phyloP scores from a whole-genome alignment of 345 rosid genomes.

The Rhodomyrtus tomentosa region DNA sequence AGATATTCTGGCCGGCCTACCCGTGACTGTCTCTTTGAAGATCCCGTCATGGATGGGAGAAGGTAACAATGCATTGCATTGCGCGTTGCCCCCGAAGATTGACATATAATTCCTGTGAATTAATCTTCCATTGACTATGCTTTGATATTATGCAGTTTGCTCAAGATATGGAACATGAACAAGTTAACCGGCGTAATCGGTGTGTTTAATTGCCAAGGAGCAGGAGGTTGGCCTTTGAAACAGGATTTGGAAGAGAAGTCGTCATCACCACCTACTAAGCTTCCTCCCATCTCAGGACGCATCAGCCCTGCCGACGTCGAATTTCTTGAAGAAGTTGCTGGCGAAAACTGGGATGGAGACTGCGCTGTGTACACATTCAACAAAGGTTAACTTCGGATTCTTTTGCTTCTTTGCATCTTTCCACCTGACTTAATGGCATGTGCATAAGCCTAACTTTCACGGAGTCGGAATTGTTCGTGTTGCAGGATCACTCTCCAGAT shows the following conservation, averaged over 20 bases:
- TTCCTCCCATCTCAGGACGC: conserved; percentile 17
- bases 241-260: conserved; percentile 3
- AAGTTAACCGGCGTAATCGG: conserved; percentile 46
- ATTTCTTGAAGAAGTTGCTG: conserved; percentile 34
- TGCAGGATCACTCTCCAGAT: conserved; percentile 22
- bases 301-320: conserved; percentile 33
- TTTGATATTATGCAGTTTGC: conserved; percentile 24
- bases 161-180: conserved; percentile 68
- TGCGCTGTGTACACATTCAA: conserved; percentile 35
- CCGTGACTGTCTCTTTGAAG: conserved; percentile 48
- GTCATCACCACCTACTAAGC: not conserved
- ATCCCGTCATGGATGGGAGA: conserved; percentile 55
- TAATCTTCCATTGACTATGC: not conserved
- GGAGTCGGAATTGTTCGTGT: not conserved
- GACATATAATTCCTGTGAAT: not conserved
- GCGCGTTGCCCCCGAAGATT: not conserved
- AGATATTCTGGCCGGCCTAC: conserved; percentile 58
- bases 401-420: not conserved
- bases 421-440: not conserved
- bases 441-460: not conserved
- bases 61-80: conserved; percentile 19
- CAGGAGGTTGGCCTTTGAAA: conserved; percentile 49
- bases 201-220: conserved; percentile 65
- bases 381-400: conserved; percentile 21
- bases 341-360: conserved; percentile 40